Evolutionary conservation across 176 grass and related monocot species (phyloP).

Genomic region (Elymus sibiricus): DNA sequence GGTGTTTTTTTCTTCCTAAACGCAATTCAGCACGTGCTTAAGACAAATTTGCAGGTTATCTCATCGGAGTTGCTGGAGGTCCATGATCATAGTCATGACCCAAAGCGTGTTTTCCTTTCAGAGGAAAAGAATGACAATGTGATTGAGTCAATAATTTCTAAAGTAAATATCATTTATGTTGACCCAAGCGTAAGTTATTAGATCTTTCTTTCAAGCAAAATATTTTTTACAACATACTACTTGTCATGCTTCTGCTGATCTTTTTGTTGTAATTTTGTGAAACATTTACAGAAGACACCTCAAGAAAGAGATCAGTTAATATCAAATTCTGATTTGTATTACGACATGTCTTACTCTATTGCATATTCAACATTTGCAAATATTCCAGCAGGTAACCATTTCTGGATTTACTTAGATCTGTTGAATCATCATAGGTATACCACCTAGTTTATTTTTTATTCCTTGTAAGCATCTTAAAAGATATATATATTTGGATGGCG

Average conservation of each 20-base stretch:
- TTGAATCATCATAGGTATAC: neutral
- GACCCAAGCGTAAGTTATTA: neutral
- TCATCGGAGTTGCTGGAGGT: conserved; percentile 18
- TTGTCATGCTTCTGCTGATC: neutral
- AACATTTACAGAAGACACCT: conserved; percentile 29
- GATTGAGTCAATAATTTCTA: neutral
- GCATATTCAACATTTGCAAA: conserved; percentile 60
- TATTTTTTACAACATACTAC: neutral
- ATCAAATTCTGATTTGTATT: conserved; percentile 49
- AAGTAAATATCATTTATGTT: conserved; percentile 3
- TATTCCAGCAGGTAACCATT: conserved; percentile 44
- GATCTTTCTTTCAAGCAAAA: neutral
- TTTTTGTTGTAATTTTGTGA: neutral
- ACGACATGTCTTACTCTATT: conserved; percentile 63
- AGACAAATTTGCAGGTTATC: conserved; percentile 11
- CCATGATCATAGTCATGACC: neutral
- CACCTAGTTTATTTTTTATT: neutral
- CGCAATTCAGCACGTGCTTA: neutral
- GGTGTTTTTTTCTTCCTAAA: neutral
- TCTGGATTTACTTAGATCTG: neutral
- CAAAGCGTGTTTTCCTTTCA: neutral
- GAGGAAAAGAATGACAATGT: neutral
- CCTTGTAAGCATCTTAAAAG: neutral
- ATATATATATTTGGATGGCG: neutral
- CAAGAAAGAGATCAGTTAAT: conserved; percentile 32